Evolutionary conservation across 768 basidiomycete genomes (phyloP).

Genomic region (Boletellus ananas): DNA sequence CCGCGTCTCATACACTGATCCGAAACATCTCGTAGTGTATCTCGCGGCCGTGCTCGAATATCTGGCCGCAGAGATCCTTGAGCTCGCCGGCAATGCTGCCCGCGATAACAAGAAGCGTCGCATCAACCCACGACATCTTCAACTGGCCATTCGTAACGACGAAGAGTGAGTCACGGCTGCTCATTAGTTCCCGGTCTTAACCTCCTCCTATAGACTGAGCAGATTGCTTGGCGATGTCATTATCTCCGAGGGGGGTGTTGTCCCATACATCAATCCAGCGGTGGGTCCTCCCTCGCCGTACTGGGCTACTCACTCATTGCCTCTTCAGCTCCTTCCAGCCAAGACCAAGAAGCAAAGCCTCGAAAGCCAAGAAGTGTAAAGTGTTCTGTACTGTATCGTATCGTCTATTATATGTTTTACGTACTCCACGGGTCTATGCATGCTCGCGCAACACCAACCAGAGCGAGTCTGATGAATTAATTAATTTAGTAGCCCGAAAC

Average conservation of each 20-base stretch:
- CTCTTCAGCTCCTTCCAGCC: constrained; percentile 26
- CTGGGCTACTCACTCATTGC: neutral
- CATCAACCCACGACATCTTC: constrained; percentile 93
- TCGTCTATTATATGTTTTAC: neutral
- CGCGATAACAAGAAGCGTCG: constrained; percentile 93
- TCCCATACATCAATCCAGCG: constrained; percentile 73
- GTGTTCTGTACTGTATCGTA: constrained; percentile 3
- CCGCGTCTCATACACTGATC: neutral
- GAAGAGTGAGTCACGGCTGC: constrained; percentile 58
- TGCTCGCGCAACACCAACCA: neutral
- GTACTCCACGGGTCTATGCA: too few species aligned
- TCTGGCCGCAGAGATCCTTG: constrained; percentile 89
- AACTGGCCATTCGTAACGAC: constrained; percentile 92
- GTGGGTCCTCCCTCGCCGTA: constrained; percentile 21
- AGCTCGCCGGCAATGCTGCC: constrained; percentile 87
- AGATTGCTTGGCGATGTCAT: constrained; percentile 75
- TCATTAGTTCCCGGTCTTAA: neutral
- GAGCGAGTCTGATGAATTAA: neutral
- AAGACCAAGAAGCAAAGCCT: constrained; percentile 32
- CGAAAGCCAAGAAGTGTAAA: constrained; percentile 31
- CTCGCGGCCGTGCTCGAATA: constrained; percentile 92
- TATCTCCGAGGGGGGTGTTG: constrained; percentile 94
- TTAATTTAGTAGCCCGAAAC: neutral
- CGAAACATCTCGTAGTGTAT: constrained; percentile 54
- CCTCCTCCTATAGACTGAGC: constrained; percentile 49